These are phyloP conservation scores for Furcasterigmium sp. DNA, from an alignment of 2,329 filamentous ascomycete genomes.

Conservation along the genomic window DNA sequence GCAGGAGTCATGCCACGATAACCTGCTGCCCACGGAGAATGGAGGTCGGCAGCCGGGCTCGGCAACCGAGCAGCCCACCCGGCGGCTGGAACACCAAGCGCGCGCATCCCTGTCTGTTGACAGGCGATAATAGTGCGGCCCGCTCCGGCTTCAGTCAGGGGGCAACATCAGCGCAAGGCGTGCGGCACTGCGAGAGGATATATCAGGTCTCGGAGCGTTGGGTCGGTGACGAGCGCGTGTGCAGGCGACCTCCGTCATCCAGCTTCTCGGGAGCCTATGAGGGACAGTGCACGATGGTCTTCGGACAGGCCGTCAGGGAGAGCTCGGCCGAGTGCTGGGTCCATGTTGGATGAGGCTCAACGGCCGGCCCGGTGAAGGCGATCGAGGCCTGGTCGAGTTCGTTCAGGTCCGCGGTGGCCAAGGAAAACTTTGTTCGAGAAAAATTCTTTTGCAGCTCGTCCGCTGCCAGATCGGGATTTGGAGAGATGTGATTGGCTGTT, in stretches of 20 bases:
- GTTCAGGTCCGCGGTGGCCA: background rate
- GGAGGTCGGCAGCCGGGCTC: background rate
- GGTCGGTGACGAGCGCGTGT: background rate
- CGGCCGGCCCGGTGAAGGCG: too few relatives aligned
- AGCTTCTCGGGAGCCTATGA: background rate
- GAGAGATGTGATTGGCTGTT: background rate
- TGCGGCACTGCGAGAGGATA: too few relatives aligned
- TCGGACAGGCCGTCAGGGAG: background rate
- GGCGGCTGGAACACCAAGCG: background rate
- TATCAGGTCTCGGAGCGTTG: too few relatives aligned
- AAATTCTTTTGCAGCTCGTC: conserved; percentile 4
- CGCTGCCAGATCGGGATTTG: background rate
- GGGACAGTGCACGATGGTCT: background rate
- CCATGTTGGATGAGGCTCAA: background rate
- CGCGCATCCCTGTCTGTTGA: background rate
- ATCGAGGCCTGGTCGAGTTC: too few relatives aligned
- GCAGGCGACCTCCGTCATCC: background rate
- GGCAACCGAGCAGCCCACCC: background rate
- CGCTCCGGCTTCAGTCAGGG: background rate
- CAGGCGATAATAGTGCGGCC: background rate
- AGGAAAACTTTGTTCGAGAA: conserved; percentile 5
- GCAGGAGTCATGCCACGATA: background rate
- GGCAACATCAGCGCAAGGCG: background rate
- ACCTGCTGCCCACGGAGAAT: background rate
- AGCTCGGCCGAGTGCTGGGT: background rate